Evolutionary conservation across 495 filamentous ascomycete genomes (phyloP), one percentile per base, ranked within the genome.

Genomic region (Hypoxylon perforatum): DNA sequence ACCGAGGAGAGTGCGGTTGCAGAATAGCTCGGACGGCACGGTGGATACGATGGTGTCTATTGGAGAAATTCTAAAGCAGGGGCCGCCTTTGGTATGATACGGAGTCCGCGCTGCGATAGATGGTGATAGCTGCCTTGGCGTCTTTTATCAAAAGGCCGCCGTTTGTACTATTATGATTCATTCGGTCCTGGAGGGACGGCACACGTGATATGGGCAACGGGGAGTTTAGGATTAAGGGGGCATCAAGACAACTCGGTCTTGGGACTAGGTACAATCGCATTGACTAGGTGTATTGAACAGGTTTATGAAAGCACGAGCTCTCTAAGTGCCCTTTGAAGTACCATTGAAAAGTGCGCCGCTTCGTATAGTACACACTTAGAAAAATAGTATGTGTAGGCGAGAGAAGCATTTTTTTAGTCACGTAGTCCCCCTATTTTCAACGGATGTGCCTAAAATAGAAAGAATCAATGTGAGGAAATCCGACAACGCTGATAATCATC

Each of bases 1-100:
- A 0, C 63, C 65, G 28, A 67, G 72, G 45, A 46, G 51, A 41
- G 41, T 67, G 55, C 65, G 59, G 19, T 62, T 54, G 28, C 46
- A 68, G n/a, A 53, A 7, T 9, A 60, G 30, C 35, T 74, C 62
- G n/a, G 69, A 65, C 42, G 65, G 48, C 38, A 69, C 69, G n/a
- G 64, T 58, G 35, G 60, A 53, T 33, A 59, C 60, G 3, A 55
- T 72, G 10, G n/a, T 72, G 18, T 70, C 72, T 10, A 70, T 72
- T 54, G 48, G 53, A 30, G 72, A 72, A 38, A 70, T 70, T 39
- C 46, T 72, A 10, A 61, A 47, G 19, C 61, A 67, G 53, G 72
- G 72, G 14, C 72, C 69, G 21, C 63, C 62, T 28, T 22, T 42
- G 28, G 4, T 47, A 19, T 52, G 10, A 60, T 28, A n/a, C n/a